Conservation (phyloP, 345 rosid genomes). For the Capsella bursapastoris region DNA sequence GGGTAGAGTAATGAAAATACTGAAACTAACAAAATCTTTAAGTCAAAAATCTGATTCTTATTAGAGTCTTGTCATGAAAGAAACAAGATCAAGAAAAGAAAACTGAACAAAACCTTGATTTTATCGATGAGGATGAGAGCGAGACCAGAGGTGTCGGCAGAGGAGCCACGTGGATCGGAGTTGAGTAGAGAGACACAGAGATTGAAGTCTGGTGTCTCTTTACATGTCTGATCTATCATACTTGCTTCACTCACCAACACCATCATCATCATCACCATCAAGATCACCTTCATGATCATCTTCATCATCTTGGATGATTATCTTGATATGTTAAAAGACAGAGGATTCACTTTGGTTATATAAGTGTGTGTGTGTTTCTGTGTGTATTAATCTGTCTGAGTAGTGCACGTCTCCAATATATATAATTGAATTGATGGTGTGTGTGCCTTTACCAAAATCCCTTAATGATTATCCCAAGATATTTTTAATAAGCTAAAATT, state of each 20-base stretch:
- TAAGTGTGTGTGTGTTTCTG: background rate
- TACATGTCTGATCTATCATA: constrained; percentile 46
- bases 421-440: constrained; percentile 6
- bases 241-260: constrained; percentile 29
- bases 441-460: background rate
- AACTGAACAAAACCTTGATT: constrained; percentile 33
- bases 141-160: constrained; percentile 46
- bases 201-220: constrained; percentile 46
- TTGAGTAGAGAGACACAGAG: constrained; percentile 51
- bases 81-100: background rate
- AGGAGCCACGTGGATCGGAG: constrained; percentile 53
- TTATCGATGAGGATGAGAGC: constrained; percentile 48
- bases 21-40: background rate
- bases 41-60: background rate
- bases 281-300: background rate
- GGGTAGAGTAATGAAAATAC: background rate
- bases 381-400: background rate
- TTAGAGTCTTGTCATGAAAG: background rate
- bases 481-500: background rate
- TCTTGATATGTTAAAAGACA: background rate
- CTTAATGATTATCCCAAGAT: background rate
- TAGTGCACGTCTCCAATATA: constrained; percentile 13
- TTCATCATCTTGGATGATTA: constrained; percentile 4
- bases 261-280: constrained; percentile 2
- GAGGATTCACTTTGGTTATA: constrained; percentile 1